phyloP scores from a whole-genome alignment of 495 filamentous ascomycete species.

The Penicillium goetzii region DNA sequence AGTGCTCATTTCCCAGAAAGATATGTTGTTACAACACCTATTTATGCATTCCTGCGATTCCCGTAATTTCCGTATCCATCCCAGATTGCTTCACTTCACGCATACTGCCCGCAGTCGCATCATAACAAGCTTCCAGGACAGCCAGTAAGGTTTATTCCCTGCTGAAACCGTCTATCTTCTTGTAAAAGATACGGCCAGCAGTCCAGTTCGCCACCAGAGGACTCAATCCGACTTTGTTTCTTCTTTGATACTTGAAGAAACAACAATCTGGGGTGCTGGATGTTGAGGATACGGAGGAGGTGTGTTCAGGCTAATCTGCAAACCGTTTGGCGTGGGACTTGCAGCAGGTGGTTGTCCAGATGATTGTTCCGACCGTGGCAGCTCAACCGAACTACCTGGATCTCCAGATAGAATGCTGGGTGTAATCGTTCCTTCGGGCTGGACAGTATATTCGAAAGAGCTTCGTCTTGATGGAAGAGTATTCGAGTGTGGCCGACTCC shows the following conservation, averaged over 20 bases:
- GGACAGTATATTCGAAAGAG: neutral
- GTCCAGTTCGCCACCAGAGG: neutral
- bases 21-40: neutral
- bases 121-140: neutral
- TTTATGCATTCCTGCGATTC: neutral
- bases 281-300: neutral
- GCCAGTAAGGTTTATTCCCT: neutral
- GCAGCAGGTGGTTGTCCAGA: neutral
- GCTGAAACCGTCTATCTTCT: neutral
- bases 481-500: conserved; percentile 18
- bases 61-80: neutral
- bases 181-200: neutral
- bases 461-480: conserved; percentile 17
- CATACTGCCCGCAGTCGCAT: conserved; percentile 1
- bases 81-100: neutral
- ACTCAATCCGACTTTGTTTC: neutral
- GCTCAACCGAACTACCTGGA: neutral
- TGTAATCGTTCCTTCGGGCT: neutral
- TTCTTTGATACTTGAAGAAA: neutral
- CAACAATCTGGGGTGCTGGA: neutral
- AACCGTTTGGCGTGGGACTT: neutral
- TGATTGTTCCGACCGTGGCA: neutral
- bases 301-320: neutral
- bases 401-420: neutral
- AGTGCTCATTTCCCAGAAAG: neutral